Evolutionary conservation across 495 filamentous ascomycete genomes (phyloP), one percentile per base, ranked within the genome.

Genomic region (Xylaria bambusicola): DNA sequence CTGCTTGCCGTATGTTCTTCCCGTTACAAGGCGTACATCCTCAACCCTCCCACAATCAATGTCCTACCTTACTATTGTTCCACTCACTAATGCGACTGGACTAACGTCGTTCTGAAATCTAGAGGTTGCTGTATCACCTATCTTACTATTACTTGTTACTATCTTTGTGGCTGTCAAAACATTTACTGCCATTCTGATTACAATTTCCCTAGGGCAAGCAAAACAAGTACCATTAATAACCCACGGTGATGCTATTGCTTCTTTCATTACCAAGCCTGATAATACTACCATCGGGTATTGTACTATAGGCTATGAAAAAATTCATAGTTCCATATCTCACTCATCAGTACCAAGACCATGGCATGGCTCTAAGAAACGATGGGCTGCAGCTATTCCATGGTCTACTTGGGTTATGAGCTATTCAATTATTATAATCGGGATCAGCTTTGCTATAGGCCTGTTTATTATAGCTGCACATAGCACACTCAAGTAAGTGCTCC

Each of bases 221-320:
- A 62, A 52, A 46, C 56, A 73, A 12, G 61, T 71, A 5, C 73
- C 75, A 0, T 64, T 86, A 0, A 65, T 82, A 0, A 84, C 77
- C 0, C 33, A 82, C 1, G 84, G 84, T 3, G 82, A 86, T 67
- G 79, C 80, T 7, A 63, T 85, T 6, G 61, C 69, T 2, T 78
- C 73, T 1, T 85, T 83, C 58, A 63, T 86, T 5, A 61, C 71
- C 1, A 57, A 44, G 0, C 75, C 76, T 0, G 81, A 83, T 52
- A 44, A 27, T 2, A 67, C 60, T 0, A 82, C 78, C 5, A 48
- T 24, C 0, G 71, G 71, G 0, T 65, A 72, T 54, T 77, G 74
- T 44, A 63, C 64, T 57, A 27, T 62, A 17, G 27, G 50, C 12
- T 59, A 73, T 56, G 33, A 17, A 9, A 48, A 64, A 2, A 44